Percentiles rank a stretch among this genome's conserved stretches.
phyloP scores from a whole-genome alignment of 768 basidiomycete species.

The Glaciozyma antarctica region DNA sequence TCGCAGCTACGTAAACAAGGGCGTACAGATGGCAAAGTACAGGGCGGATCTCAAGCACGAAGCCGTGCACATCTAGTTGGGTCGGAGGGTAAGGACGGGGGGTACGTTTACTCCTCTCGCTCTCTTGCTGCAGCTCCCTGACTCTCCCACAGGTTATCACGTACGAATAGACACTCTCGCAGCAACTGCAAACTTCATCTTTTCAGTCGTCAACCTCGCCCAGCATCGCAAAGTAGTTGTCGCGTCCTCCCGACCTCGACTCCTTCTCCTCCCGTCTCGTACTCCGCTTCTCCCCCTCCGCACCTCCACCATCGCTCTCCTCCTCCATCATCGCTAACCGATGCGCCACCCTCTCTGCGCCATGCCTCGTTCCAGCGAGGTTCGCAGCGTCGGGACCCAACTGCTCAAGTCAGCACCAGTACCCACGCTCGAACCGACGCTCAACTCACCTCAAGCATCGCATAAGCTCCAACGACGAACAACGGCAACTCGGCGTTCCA shows the following conservation, averaged over 20 bases:
- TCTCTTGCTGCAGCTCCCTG: no score
- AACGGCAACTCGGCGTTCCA: slow-evolving; percentile 18
- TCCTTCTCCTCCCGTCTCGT: slow-evolving; percentile 14
- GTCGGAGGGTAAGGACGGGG: no score
- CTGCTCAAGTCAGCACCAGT: background rate
- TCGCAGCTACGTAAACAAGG: slow-evolving; percentile 59
- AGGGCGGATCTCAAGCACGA: no score
- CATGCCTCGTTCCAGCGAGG: slow-evolving; percentile 17
- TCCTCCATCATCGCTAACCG: slow-evolving; percentile 17
- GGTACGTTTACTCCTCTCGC: no score
- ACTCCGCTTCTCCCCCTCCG: background rate
- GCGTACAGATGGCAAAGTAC: slow-evolving; percentile 71
- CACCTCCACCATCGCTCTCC: background rate
- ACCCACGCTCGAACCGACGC: background rate
- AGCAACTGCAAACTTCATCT: no score
- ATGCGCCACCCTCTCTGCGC: slow-evolving; percentile 24
- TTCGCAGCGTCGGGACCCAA: slow-evolving; percentile 29
- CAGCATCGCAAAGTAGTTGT: slow-evolving; percentile 20
- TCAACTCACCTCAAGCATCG: slow-evolving; percentile 29
- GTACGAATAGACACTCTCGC: no score
- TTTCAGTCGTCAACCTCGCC: background rate
- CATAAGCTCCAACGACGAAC: slow-evolving; percentile 25
- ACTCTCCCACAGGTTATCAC: no score
- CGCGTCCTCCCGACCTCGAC: slow-evolving; percentile 16
- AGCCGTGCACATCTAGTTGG: no score